A percentile compares a stretch with the other conserved stretches of the same genome.
These are phyloP conservation scores for Dalbergia cultrata DNA, from an alignment of 306 rosid species.

Conservation along the genomic window DNA sequence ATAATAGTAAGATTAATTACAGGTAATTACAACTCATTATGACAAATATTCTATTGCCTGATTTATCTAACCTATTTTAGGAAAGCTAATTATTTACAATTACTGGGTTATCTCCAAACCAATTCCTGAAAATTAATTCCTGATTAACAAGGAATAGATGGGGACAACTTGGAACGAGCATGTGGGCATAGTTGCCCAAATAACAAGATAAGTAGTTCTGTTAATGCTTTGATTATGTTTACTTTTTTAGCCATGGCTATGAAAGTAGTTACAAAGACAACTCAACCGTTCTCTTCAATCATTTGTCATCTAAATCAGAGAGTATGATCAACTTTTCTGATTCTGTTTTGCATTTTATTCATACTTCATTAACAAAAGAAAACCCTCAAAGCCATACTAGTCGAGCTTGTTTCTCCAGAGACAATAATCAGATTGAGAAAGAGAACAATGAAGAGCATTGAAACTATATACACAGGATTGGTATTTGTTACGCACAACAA, in stretches of 20 bases:
- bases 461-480: slow-evolving; percentile 2
- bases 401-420: neutral
- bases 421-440: neutral
- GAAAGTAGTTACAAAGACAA: neutral
- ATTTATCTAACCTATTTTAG: too few species aligned
- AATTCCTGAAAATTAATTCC: too few species aligned
- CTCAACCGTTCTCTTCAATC: slow-evolving; percentile 3
- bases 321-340: neutral
- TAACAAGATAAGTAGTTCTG: neutral
- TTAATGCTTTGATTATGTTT: neutral
- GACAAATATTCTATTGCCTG: too few species aligned
- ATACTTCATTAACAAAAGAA: neutral
- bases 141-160: slow-evolving; percentile 37
- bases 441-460: neutral
- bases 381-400: neutral
- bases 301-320: neutral
- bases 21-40: too few species aligned
- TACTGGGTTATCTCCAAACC: too few species aligned
- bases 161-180: slow-evolving; percentile 22
- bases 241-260: slow-evolving; percentile 1
- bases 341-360: neutral
- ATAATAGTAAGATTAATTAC: too few species aligned
- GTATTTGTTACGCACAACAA: neutral
- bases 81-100: too few species aligned
- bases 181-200: neutral